Evolutionary conservation across 1,284 basidiomycete species (phyloP).

Genomic region (Cutaneotrichosporon cavernicola): DNA sequence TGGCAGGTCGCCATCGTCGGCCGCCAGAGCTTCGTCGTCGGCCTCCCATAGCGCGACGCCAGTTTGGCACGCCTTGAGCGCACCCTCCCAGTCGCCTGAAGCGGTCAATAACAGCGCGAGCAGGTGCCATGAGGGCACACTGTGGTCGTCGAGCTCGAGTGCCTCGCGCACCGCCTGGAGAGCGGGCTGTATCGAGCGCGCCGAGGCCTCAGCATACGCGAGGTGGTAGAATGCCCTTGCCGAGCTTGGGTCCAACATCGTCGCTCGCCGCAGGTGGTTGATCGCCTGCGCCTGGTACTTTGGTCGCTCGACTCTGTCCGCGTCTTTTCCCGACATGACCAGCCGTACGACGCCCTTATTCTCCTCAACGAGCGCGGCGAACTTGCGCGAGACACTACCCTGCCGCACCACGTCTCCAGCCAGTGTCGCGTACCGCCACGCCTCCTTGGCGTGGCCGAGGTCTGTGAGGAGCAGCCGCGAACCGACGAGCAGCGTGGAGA

Average conservation of each 20-base stretch:
- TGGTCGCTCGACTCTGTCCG: constrained; percentile 64
- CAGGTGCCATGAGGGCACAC: constrained; percentile 86
- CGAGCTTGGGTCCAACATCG: constrained; percentile 61
- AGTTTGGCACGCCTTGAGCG: constrained; percentile 72
- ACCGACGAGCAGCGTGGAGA: constrained; percentile 70
- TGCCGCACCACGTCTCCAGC: constrained; percentile 45
- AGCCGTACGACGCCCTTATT: constrained; percentile 51
- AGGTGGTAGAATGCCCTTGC: constrained; percentile 71
- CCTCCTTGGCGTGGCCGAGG: constrained; percentile 46
- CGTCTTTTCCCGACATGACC: constrained; percentile 59
- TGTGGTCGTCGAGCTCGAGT: constrained; percentile 70
- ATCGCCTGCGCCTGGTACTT: constrained; percentile 63
- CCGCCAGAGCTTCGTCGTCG: constrained; percentile 45
- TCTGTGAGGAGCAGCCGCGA: constrained; percentile 66
- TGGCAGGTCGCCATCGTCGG: constrained; percentile 19
- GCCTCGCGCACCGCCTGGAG: constrained; percentile 68
- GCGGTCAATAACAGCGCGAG: constrained; percentile 79
- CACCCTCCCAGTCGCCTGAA: constrained; percentile 75
- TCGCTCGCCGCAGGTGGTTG: constrained; percentile 60
- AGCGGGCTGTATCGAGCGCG: constrained; percentile 69
- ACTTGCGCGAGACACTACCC: constrained; percentile 14
- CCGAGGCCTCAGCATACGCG: constrained; percentile 70
- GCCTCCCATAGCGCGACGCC: constrained; percentile 61
- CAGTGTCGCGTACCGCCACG: constrained; percentile 48
- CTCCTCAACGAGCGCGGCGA: constrained; percentile 44